Evolutionary conservation across 441 rosid species (phyloP).

Genomic region (Capsella rubella): DNA sequence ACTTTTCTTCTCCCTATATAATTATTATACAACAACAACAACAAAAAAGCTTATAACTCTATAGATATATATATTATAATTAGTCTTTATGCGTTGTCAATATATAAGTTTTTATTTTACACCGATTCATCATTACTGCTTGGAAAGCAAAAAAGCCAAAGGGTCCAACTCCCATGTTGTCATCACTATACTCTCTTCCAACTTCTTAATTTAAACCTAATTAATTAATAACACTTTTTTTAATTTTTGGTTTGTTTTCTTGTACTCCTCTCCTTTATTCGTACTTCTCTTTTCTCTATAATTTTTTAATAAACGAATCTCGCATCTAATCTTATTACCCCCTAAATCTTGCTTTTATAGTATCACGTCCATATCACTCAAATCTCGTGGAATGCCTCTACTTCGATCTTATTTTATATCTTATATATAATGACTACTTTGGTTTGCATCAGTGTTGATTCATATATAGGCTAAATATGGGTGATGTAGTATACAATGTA

Average conservation of each 20-base stretch:
- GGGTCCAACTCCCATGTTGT: slow-evolving; percentile 49
- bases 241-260: slow-evolving; percentile 17
- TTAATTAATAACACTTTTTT: slow-evolving; percentile 23
- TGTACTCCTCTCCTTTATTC: slow-evolving; percentile 43
- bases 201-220: slow-evolving; percentile 29
- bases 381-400: slow-evolving; percentile 31
- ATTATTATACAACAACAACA: slow-evolving; percentile 2
- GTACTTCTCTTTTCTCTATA: slow-evolving; percentile 25
- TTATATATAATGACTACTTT: slow-evolving; percentile 2
- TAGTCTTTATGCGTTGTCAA: slow-evolving; percentile 49
- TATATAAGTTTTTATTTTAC: slow-evolving; percentile 25
- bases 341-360: slow-evolving; percentile 44
- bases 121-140: slow-evolving; percentile 43
- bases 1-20: slow-evolving; percentile 33
- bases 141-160: slow-evolving; percentile 45
- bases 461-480: no score
- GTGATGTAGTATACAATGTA: no score
- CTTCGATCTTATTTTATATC: slow-evolving; percentile 5
- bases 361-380: slow-evolving; percentile 28
- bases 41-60: neutral
- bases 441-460: neutral
- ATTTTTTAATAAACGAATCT: slow-evolving; percentile 39
- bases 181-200: slow-evolving; percentile 35
- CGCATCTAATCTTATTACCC: slow-evolving; percentile 43
- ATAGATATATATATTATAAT: neutral